Evolutionary conservation across 129 eudicot genomes (phyloP), one percentile per base, ranked within the genome.

Genomic region (Chrysanthemum seticuspe): DNA sequence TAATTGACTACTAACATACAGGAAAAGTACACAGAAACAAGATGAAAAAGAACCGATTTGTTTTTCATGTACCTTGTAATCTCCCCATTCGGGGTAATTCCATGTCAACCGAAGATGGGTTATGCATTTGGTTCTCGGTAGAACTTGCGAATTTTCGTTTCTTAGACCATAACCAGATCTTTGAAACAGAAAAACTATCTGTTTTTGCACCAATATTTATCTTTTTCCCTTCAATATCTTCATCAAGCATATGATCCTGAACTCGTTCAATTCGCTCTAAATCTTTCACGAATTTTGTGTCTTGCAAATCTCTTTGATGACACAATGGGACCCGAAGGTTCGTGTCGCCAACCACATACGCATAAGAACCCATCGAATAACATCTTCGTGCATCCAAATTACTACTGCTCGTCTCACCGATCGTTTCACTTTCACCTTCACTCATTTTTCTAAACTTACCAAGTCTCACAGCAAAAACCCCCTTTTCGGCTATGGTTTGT

Each of bases 161-260:
- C 73, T 88, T 94, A 53, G 97, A 80, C 99, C 99, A 94, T 47
- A 90, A 82, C 99, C 99, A 94, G 55, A 90, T 94, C 89, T 94
- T 90, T 10, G 99, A 94, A 73, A 88, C 96, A 16, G 99, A 94
- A 61, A 85, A 94, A 74, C 99, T 94, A 74, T 94, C 99, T 2
- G 86, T 88, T 80, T 86, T 94, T 3, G 89, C 79, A 31, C 97
- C 89, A 65, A 85, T 74, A 70, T 78, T 73, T 13, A 94, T 90
- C 94, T 76, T 94, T 81, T 90, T 94, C 53, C 97, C 96, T 57
- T 90, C 93, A 14, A 34, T 52, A 64, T 75, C 81, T 47, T 72
- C 88, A 76, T 82, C 85, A 70, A 19, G 16, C 6, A 53, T 13
- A 65, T 54, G 40, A 67, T 78, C 76, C 62, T 66, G 52, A 31